phyloP scores from a whole-genome alignment of 495 filamentous ascomycete species.

The Achaetomiella virescens region DNA sequence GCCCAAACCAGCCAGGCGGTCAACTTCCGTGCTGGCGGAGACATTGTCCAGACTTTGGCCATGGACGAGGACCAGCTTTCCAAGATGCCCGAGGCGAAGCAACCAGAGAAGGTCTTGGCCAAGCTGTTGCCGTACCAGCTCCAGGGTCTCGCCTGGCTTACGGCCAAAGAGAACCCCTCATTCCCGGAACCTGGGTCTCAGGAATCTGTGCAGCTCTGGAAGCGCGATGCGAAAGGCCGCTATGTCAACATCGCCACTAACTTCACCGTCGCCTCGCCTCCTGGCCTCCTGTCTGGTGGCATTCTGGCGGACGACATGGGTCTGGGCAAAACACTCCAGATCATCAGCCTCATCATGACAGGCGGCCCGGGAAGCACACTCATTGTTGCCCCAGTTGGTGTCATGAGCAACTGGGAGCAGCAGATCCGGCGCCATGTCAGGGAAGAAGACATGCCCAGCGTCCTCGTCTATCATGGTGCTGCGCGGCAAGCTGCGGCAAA shows the following conservation, averaged over 20 bases:
- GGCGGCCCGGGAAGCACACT: slow-evolving; percentile 58
- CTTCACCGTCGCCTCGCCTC: slow-evolving; percentile 51
- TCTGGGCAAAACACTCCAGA: slow-evolving; percentile 84
- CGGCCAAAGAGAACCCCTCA: slow-evolving; percentile 63
- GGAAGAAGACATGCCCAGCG: slow-evolving; percentile 50
- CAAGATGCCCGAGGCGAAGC: slow-evolving; percentile 65
- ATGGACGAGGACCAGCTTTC: slow-evolving; percentile 66
- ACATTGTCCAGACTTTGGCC: slow-evolving; percentile 60
- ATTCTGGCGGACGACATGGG: slow-evolving; percentile 95
- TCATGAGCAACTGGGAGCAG: slow-evolving; percentile 89
- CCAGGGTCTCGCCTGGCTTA: slow-evolving; percentile 80
- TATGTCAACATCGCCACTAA: slow-evolving; percentile 77
- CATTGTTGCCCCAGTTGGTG: slow-evolving; percentile 75
- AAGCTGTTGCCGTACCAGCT: slow-evolving; percentile 76
- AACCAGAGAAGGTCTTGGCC: slow-evolving; percentile 57
- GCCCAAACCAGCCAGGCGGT: slow-evolving; percentile 62
- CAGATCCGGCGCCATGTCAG: slow-evolving; percentile 73
- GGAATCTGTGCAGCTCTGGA: slow-evolving; percentile 78
- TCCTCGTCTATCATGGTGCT: slow-evolving; percentile 71
- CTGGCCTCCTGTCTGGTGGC: slow-evolving; percentile 68
- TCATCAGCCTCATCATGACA: slow-evolving; percentile 73
- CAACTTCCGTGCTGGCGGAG: slow-evolving; percentile 48
- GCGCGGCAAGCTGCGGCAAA: slow-evolving; percentile 49
- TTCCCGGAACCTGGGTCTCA: slow-evolving; percentile 56
- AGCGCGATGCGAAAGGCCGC: slow-evolving; percentile 41